phyloP scores from a whole-genome alignment of 331 rosid genomes.

The Stylosanthes scabra region DNA sequence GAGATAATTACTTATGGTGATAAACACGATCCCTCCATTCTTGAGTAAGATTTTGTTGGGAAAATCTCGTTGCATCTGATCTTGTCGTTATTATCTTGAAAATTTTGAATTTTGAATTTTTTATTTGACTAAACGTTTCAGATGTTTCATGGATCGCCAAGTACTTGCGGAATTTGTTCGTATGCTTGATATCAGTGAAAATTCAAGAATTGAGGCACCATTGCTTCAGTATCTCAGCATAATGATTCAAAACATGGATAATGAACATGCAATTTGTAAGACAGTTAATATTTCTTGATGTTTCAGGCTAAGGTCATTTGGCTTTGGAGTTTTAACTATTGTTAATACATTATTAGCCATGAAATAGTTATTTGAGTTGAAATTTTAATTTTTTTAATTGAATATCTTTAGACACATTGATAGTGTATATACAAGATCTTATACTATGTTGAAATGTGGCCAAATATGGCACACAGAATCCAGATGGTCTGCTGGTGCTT shows the following conservation, averaged over 20 bases:
- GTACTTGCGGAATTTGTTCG: slow-evolving; percentile 81
- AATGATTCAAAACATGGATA: slow-evolving; percentile 88
- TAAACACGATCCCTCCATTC: slow-evolving; percentile 78
- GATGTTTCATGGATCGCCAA: slow-evolving; percentile 86
- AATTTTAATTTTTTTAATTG: not conserved
- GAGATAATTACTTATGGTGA: slow-evolving; percentile 84
- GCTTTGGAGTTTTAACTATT: slow-evolving; percentile 29
- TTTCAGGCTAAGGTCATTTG: slow-evolving; percentile 26
- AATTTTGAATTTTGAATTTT: slow-evolving; percentile 3
- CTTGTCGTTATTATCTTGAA: slow-evolving; percentile 24
- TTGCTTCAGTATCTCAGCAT: slow-evolving; percentile 87
- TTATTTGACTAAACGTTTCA: slow-evolving; percentile 44
- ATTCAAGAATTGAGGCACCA: slow-evolving; percentile 73
- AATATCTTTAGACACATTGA: not conserved
- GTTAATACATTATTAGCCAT: slow-evolving; percentile 18
- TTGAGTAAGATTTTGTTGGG: slow-evolving; percentile 63
- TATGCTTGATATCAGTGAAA: slow-evolving; percentile 63
- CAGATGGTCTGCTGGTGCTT: not conserved
- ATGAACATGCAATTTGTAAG: slow-evolving; percentile 83
- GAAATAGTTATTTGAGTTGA: slow-evolving; percentile 19
- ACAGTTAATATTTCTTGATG: slow-evolving; percentile 30
- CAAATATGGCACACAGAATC: not conserved
- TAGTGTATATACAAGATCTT: not conserved
- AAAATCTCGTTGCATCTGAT: slow-evolving; percentile 20
- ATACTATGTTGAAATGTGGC: not conserved